A percentile compares a stretch with the other conserved stretches of the same genome.
Evolutionary conservation across 768 basidiomycete genomes (phyloP).

Genomic region (Hypholoma sublateritium): DNA sequence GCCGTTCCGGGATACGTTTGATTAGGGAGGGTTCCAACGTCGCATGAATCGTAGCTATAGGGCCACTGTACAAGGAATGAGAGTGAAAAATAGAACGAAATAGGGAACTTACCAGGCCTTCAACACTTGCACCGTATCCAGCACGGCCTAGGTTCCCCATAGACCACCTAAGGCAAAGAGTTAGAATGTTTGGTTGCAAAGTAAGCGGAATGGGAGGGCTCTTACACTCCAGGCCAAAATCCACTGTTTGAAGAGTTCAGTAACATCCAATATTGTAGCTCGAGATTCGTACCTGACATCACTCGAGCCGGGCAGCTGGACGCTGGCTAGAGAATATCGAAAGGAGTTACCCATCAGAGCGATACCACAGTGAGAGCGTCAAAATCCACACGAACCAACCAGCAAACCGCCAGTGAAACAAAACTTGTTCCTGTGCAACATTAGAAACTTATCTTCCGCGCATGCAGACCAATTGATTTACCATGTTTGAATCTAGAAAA

Average conservation of each 20-base stretch:
- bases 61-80: constrained; percentile 46
- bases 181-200: background rate
- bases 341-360: background rate
- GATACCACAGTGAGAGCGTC: background rate
- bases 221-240: constrained; percentile 39
- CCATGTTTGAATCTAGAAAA: constrained; percentile 31
- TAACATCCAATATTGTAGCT: background rate
- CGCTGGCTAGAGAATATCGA: constrained; percentile 16
- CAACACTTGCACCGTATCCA: constrained; percentile 66
- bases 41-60: constrained; percentile 71
- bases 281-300: constrained; percentile 18
- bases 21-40: constrained; percentile 77
- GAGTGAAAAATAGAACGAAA: background rate
- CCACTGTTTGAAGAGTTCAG: constrained; percentile 20
- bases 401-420: constrained; percentile 82
- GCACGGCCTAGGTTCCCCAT: constrained; percentile 60
- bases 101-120: constrained; percentile 48
- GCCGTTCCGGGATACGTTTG: constrained; percentile 62
- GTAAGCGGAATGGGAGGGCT: background rate
- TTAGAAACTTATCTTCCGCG: background rate
- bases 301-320: constrained; percentile 29
- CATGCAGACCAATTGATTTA: constrained; percentile 8
- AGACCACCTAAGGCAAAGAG: constrained; percentile 30
- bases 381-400: constrained; percentile 28
- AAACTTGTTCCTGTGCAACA: constrained; percentile 47